These are phyloP conservation scores for Chalaropsis thielavioides DNA, from an alignment of 2,329 filamentous ascomycete species.

Conservation along the genomic window DNA sequence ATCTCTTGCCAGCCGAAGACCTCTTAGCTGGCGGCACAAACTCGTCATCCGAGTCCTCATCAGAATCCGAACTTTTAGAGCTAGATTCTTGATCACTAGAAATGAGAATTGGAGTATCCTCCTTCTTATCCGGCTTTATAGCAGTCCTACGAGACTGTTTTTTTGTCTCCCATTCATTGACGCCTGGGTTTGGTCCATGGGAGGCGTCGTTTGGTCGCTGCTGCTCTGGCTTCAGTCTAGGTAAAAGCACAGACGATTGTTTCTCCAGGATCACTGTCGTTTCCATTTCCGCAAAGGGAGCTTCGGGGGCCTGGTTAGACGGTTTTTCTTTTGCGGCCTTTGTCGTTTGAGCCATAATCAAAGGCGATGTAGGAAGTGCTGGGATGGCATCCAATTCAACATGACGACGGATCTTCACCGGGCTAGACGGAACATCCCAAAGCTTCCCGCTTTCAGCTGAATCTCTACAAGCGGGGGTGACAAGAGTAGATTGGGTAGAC, in stretches of 20 bases:
- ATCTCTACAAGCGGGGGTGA: not conserved
- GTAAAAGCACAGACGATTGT: not conserved
- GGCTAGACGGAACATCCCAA: constrained; percentile 6
- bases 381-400: not conserved
- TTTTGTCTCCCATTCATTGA: not conserved
- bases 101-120: not conserved
- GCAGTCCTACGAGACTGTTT: not conserved
- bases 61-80: not conserved
- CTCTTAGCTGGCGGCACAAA: not conserved
- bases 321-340: not conserved
- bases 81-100: constrained; percentile 9
- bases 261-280: not conserved
- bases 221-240: not conserved
- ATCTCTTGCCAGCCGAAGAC: not conserved
- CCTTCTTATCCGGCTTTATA: not conserved
- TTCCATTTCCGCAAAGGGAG: not conserved
- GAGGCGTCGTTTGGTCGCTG: not conserved
- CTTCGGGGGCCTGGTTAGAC: not conserved
- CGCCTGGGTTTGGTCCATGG: not conserved
- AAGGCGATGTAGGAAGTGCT: not conserved
- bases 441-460: not conserved
- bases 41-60: constrained; percentile 9
- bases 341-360: not conserved
- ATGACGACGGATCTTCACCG: not conserved
- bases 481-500: not conserved